phyloP scores from a whole-genome alignment of 1,139 yeast species.

The Pichia terricola region DNA sequence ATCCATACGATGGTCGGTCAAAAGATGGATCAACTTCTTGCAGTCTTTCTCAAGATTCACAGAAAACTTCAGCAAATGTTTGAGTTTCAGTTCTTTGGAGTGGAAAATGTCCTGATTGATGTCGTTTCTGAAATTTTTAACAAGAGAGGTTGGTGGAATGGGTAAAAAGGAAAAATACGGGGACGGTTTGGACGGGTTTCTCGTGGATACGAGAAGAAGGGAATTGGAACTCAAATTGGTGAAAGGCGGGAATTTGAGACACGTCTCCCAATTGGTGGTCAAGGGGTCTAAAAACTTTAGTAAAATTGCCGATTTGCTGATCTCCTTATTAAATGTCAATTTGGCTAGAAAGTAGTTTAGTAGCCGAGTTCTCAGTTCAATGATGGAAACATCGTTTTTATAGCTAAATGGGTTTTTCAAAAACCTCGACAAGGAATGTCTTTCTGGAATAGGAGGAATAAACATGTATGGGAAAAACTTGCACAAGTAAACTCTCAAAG shows the following conservation, averaged over 20 bases:
- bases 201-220: slow-evolving; percentile 22
- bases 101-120: slow-evolving; percentile 16
- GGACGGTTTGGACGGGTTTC: slow-evolving; percentile 24
- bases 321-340: slow-evolving; percentile 13
- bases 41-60: slow-evolving; percentile 16
- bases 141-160: slow-evolving; percentile 22
- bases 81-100: slow-evolving; percentile 19
- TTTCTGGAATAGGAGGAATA: slow-evolving; percentile 51
- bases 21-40: slow-evolving; percentile 18
- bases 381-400: slow-evolving; percentile 21
- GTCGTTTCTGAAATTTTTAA: slow-evolving; percentile 19
- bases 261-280: slow-evolving; percentile 21
- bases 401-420: slow-evolving; percentile 24
- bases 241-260: slow-evolving; percentile 22
- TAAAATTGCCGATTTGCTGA: slow-evolving; percentile 18
- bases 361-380: slow-evolving; percentile 22
- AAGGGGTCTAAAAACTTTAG: slow-evolving; percentile 22
- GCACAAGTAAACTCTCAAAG: slow-evolving; percentile 36
- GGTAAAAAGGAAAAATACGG: slow-evolving; percentile 26
- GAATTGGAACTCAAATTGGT: slow-evolving; percentile 24
- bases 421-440: slow-evolving; percentile 36
- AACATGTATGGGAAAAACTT: slow-evolving; percentile 41
- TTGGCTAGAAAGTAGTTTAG: slow-evolving; percentile 21
- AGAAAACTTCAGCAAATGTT: slow-evolving; percentile 10
- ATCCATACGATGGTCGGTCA: slow-evolving; percentile 18